Base-by-base conservation (phyloP, 352 stramenopile genomes). In the Thalassiosira hispida region DNA sequence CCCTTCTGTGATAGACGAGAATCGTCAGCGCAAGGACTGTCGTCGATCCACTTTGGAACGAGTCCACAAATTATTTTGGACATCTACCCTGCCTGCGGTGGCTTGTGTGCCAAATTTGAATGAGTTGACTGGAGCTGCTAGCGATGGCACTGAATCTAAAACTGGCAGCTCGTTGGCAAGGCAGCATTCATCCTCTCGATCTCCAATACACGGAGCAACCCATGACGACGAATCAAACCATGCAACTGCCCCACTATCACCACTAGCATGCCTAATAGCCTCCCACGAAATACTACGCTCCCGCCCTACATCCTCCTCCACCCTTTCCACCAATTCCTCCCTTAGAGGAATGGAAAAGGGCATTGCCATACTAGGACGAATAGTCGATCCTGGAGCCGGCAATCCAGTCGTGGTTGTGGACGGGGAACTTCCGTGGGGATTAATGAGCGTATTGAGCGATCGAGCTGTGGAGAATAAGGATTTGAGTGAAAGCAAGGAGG, bases 31-130 rank as follows among this genome's bases (percentile, higher is more conserved):
- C 18, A 71, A 76, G 56, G 72, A 84, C 7, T 25, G 55, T 38
- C 44, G 77, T 20, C 55, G 71, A 56, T 25, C 57, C 29, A 53
- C 59, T 4, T 33, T 85, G 6, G 51, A 77, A 25, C 65, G 67
- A 25, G 65, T 85, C 9, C 71, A 85, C 63, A 12, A 27, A 44
- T 7, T 85, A 22, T 81, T 85, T 57, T 85, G 77, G 77, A 61
- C 63, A 4, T 79, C 71, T 1, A 77, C 33, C 2, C 16, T 85
- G 14, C 72, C 77, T 31, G 77, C 77, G 31, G 69, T 69, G 14
- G 60, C 69, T 33, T 73, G 61, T 27, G 7, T 25, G 11, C 51
- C 55, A 25, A 23, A 22, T 3, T 38, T 53, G 18, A 42, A 60
- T 33, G 25, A 46, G 14, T 27, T 25, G 20, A 66, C 23, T n/a